Evolutionary conservation across 129 eudicot species (phyloP).

Genomic region (Rutidosis leptorrhynchoides): DNA sequence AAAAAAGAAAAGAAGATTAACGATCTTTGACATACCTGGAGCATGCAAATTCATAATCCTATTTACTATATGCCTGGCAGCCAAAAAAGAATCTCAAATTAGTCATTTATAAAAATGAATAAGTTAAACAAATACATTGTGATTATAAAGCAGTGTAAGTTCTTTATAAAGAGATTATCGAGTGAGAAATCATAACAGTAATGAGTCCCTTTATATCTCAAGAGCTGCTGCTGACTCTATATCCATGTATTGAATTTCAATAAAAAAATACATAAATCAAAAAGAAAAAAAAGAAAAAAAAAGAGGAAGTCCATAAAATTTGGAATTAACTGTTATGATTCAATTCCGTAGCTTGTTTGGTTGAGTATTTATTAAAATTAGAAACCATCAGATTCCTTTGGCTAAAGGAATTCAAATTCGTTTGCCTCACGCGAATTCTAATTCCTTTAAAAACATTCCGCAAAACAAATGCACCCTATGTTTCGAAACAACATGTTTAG

Average conservation of each 20-base stretch:
- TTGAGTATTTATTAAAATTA: too few relatives aligned
- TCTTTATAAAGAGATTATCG: too few relatives aligned
- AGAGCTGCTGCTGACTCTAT: neutral
- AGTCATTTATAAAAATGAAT: neutral
- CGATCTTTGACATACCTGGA: constrained; percentile 57
- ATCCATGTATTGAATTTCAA: neutral
- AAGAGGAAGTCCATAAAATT: too few relatives aligned
- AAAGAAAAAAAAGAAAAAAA: too few relatives aligned
- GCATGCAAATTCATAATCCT: constrained; percentile 94
- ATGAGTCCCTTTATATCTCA: neutral
- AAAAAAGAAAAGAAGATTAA: neutral
- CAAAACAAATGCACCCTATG: too few relatives aligned
- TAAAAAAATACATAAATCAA: neutral
- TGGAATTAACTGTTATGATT: too few relatives aligned
- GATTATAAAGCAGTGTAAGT: too few relatives aligned
- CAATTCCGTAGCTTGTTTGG: too few relatives aligned
- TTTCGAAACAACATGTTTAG: neutral
- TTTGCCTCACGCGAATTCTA: too few relatives aligned
- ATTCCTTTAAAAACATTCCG: too few relatives aligned
- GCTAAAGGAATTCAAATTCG: too few relatives aligned
- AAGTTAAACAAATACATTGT: neutral
- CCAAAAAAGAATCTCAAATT: constrained; percentile 13
- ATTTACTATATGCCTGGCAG: constrained; percentile 78
- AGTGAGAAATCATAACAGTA: neutral
- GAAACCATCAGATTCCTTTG: too few relatives aligned